Base-by-base conservation (phyloP, 306 rosid genomes). In the Cicer bijugum region DNA sequence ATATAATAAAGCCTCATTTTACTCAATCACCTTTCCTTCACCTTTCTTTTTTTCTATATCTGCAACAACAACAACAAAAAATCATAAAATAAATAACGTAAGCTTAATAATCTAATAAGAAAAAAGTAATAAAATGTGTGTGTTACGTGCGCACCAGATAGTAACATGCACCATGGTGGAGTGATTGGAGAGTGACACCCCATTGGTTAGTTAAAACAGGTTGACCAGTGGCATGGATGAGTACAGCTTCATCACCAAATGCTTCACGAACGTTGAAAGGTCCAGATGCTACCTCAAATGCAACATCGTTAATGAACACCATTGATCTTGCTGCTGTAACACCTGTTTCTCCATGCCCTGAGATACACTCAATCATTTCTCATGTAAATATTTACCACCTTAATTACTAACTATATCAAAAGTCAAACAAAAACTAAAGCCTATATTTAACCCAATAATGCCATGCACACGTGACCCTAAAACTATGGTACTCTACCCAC, bases 301-400 rank as follows among this genome's bases (percentile, higher is more conserved):
- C 95, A 62, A 91, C 89, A 71, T 89, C 97, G 78, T 94, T 94
- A 38, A 94, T 91, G 87, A 94, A 85, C 78, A 91, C 97, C 81
- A 87, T 89, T 58, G 84, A 82, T 84, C 82, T 89, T 16, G 76
- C 86, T 69, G 72, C 84, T 67, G 69, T 53, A 8, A 67, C 81
- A 58, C 19, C 84, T 51, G 45, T 39, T 78, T 74, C 86, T 12
- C 84, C 95, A 44, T 71, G 60, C 28, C 91, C 92, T 86, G 85
- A 81, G 39, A 69, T 46, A 52, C 76, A 79, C 68, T 55, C 0
- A 67, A 79, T 61, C 69, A 75, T 45, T 51, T 50, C 70, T 59
- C 72, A 80, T 63, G 33, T 62, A 38, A 72, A 12, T 46, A 35
- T 44, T 8, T 16, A 19, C 17, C 23, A 20, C 23, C 23, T 20